Evolutionary conservation across 1,284 basidiomycete species (phyloP), one percentile per base, ranked within the genome.

Genomic region (Moesziomyces sp.): DNA sequence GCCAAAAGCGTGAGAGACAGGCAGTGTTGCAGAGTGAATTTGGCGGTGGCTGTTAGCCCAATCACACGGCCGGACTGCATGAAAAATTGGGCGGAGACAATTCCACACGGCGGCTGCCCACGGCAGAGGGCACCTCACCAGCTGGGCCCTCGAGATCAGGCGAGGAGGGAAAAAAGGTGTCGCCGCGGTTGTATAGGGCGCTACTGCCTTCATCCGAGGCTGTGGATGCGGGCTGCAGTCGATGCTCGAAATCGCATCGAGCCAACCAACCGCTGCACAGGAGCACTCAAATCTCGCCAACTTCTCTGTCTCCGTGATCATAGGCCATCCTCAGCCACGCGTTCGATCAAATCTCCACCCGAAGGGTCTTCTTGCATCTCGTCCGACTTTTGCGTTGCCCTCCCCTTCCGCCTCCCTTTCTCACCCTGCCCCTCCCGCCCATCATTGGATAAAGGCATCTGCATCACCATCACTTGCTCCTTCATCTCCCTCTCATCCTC

Each of bases 191-290:
- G 53, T 63, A 56, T 61, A 51, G 48, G 40, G 60, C 55, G 52
- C 56, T 63, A 56, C 66, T 63, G 66, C 66, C 66, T 69, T 26
- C 66, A 69, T 69, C 66, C 38, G 11, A 40, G 14, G 16, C 6
- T 5, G 14, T 40, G 14, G 38, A 16, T 40, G 38, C 38, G 38
- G 6, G 16, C 38, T 40, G 38, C 38, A 40, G 18, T 40, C 38
- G 38, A 18, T 16, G 38, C 38, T 40, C 38, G 38, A 40, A 40
- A 40, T 40, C 38, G 38, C 38, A 16, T 18, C 18, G 38, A 40
- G 38, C 38, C 38, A 40, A 40, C 18, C 38, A 40, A 40, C 4
- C 18, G 16, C 16, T 40, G 38, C 38, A 40, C 38, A 40, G 18
- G 38, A 18, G 14, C 38, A 40, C 16, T 40, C 38, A 40, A 40